Conservation (phyloP, 495 filamentous ascomycete species). For the Schizothecium vesticola region DNA sequence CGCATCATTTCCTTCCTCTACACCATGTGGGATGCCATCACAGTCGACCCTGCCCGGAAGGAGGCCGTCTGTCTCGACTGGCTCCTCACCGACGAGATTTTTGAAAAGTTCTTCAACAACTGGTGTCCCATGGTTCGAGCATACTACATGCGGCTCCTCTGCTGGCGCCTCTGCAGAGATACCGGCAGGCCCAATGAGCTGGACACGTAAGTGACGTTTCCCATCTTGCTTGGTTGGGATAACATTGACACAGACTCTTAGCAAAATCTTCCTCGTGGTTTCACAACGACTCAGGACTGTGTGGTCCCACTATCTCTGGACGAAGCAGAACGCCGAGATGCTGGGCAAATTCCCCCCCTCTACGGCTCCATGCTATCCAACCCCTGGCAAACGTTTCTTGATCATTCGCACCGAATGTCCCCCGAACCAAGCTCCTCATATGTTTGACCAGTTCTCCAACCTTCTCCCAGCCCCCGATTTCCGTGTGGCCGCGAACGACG, state of each 20-base stretch:
- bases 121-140: slow-evolving; percentile 99
- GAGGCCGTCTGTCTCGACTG: slow-evolving; percentile 69
- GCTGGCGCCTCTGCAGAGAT: slow-evolving; percentile 85
- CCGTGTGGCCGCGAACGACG: slow-evolving; percentile 9
- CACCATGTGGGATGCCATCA: slow-evolving; percentile 71
- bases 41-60: slow-evolving; percentile 62
- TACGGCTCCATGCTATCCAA: slow-evolving; percentile 78
- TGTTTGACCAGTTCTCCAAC: slow-evolving; percentile 38
- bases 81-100: slow-evolving; percentile 70
- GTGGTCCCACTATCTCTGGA: slow-evolving; percentile 75
- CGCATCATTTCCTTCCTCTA: slow-evolving; percentile 84
- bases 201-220: slow-evolving; percentile 60
- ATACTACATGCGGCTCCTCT: slow-evolving; percentile 89
- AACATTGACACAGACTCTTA: slow-evolving; percentile 4
- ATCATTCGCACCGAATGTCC: slow-evolving; percentile 85
- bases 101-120: slow-evolving; percentile 84
- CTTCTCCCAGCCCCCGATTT: slow-evolving; percentile 10
- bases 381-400: slow-evolving; percentile 83
- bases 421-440: slow-evolving; percentile 42
- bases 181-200: slow-evolving; percentile 59
- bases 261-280: slow-evolving; percentile 65
- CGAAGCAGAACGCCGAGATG: slow-evolving; percentile 58
- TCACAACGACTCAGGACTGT: slow-evolving; percentile 63
- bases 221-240: background rate
- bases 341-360: slow-evolving; percentile 55